phyloP scores from a whole-genome alignment of 805 yeast species.

The Saccharomycopsis sp. region DNA sequence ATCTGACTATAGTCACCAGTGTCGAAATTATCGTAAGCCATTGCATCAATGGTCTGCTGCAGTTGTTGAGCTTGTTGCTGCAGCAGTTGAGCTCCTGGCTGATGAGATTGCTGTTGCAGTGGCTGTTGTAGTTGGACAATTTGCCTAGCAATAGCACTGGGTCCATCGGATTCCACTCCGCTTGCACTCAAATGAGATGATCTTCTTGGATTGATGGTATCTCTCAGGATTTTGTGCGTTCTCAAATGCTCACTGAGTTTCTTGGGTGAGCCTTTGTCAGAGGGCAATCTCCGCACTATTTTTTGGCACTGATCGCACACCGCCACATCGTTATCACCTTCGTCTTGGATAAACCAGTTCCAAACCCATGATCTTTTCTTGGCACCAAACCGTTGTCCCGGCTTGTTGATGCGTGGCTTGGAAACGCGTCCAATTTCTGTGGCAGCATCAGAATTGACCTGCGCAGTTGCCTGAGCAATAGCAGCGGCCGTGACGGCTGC shows the following conservation, averaged over 20 bases:
- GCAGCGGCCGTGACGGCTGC: too few species aligned
- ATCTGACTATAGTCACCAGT: conserved; percentile 30
- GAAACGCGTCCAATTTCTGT: too few species aligned
- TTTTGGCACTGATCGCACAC: conserved; percentile 48
- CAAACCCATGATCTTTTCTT: conserved; percentile 57
- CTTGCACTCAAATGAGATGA: background rate
- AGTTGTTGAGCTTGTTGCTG: background rate
- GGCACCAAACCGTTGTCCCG: conserved; percentile 52
- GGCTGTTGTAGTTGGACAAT: background rate
- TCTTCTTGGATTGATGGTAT: conserved; percentile 34
- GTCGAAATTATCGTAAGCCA: conserved; percentile 1
- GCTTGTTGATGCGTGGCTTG: conserved; percentile 31
- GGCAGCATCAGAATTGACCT: too few species aligned
- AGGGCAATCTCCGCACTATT: conserved; percentile 36
- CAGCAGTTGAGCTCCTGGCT: background rate
- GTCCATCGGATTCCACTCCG: background rate
- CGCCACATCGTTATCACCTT: conserved; percentile 38
- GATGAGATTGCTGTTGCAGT: background rate
- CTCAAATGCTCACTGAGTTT: conserved; percentile 48
- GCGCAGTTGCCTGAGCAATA: too few species aligned
- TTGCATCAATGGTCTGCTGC: background rate
- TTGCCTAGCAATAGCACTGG: background rate
- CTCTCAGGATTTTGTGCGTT: conserved; percentile 40
- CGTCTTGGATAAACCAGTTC: conserved; percentile 51
- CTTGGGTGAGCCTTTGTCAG: conserved; percentile 53